Percentiles rank a stretch among this genome's conserved stretches.
Evolutionary conservation across 169 alveolate species (phyloP).

Genomic region (Neospora caninum): DNA sequence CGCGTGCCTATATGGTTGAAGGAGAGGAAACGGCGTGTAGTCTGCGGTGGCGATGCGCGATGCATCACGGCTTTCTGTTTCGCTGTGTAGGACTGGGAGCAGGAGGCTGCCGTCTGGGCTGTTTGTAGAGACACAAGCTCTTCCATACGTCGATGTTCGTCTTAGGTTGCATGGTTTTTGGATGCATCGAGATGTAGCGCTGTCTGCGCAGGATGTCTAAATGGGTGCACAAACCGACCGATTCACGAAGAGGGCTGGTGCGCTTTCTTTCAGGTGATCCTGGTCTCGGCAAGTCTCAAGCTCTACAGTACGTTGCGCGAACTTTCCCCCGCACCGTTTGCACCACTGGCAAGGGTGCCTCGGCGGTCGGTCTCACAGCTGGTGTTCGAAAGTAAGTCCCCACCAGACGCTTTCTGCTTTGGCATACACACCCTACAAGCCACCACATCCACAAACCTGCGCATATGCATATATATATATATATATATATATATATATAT

Average conservation of each 20-base stretch:
- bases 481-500: background rate
- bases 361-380: slow-evolving; percentile 99
- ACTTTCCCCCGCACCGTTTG: slow-evolving; percentile 96
- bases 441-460: background rate
- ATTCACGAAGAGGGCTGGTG: too few relatives aligned
- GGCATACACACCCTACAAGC: background rate
- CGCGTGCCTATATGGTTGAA: too few relatives aligned
- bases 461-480: background rate
- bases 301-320: slow-evolving; percentile 96
- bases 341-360: slow-evolving; percentile 98
- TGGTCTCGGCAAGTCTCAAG: slow-evolving; percentile 99
- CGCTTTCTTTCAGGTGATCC: slow-evolving; percentile 84
- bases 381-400: slow-evolving; percentile 85
- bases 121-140: too few relatives aligned
- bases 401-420: background rate
- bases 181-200: too few relatives aligned
- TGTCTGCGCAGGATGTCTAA: too few relatives aligned
- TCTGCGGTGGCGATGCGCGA: too few relatives aligned
- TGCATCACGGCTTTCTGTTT: too few relatives aligned
- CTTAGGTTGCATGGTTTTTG: too few relatives aligned
- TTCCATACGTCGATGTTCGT: too few relatives aligned
- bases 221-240: too few relatives aligned
- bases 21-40: background rate
- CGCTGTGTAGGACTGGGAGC: too few relatives aligned
- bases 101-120: too few relatives aligned